Evolutionary conservation across 2,329 filamentous ascomycete genomes (phyloP).

Genomic region (Phialophora verrucosa): DNA sequence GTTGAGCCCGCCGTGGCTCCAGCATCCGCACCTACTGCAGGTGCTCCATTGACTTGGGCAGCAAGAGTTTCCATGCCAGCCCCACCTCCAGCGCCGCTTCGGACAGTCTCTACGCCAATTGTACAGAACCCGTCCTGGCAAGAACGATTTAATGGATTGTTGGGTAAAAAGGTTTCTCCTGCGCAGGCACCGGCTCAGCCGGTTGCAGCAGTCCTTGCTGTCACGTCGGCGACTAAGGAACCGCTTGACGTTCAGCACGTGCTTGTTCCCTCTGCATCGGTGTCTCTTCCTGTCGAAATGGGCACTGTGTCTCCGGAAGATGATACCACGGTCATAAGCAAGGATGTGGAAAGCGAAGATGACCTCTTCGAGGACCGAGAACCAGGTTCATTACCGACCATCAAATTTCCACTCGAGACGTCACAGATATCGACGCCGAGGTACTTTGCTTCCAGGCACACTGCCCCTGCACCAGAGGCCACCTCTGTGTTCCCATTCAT

Average conservation of each 20-base stretch:
- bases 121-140: slow-evolving; percentile 53
- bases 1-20: slow-evolving; percentile 25
- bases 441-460: slow-evolving; percentile 1
- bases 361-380: slow-evolving; percentile 83
- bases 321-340: slow-evolving; percentile 57
- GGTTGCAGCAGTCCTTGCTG: slow-evolving; percentile 47
- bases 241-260: slow-evolving; percentile 61
- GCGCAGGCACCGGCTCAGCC: slow-evolving; percentile 35
- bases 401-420: slow-evolving; percentile 62
- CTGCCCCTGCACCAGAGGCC: slow-evolving; percentile 19
- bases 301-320: background rate
- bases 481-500: slow-evolving; percentile 29
- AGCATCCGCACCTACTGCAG: slow-evolving; percentile 34
- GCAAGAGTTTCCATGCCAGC: slow-evolving; percentile 45
- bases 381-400: slow-evolving; percentile 75
- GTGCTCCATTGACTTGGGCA: slow-evolving; percentile 46
- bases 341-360: slow-evolving; percentile 76
- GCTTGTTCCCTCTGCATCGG: slow-evolving; percentile 30
- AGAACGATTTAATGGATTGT: slow-evolving; percentile 73
- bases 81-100: slow-evolving; percentile 46
- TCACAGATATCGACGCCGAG: slow-evolving; percentile 10
- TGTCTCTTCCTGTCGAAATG: slow-evolving; percentile 32
- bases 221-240: slow-evolving; percentile 71
- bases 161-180: slow-evolving; percentile 66
- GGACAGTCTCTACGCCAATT: slow-evolving; percentile 50